phyloP scores from a whole-genome alignment of 495 filamentous ascomycete genomes.

The Tuber microsphaerosporum region DNA sequence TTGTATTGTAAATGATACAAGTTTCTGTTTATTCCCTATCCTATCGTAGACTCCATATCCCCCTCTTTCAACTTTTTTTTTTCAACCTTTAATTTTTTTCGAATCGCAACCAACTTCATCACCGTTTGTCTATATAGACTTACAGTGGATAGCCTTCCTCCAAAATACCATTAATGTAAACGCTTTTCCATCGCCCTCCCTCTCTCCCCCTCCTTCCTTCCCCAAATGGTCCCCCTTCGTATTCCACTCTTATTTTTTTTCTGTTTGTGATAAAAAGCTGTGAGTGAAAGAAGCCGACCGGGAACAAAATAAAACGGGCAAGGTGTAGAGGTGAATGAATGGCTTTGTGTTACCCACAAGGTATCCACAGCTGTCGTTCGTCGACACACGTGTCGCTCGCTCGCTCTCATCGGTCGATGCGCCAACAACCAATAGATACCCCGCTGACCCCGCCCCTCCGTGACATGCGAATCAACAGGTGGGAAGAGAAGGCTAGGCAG shows the following conservation, averaged over 20 bases:
- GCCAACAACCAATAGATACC: slow-evolving; percentile 2
- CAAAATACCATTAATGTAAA: neutral
- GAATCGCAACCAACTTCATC: neutral
- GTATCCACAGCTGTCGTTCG: slow-evolving; percentile 3
- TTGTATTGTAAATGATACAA: slow-evolving; percentile 1
- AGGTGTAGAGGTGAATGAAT: neutral
- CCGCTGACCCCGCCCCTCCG: neutral
- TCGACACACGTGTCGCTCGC: slow-evolving; percentile 6
- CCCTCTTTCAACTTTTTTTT: slow-evolving; percentile 4
- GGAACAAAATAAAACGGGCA: neutral
- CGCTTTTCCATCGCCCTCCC: neutral
- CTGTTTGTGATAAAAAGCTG: neutral
- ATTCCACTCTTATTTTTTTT: slow-evolving; percentile 3
- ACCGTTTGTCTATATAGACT: neutral
- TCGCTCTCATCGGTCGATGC: slow-evolving; percentile 3
- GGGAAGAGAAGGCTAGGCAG: neutral
- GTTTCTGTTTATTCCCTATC: slow-evolving; percentile 2
- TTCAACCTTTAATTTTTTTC: neutral
- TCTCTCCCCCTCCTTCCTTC: neutral
- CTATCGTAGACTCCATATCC: neutral
- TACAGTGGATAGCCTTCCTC: neutral
- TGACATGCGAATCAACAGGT: neutral
- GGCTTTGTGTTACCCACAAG: slow-evolving; percentile 3
- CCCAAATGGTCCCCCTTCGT: neutral
- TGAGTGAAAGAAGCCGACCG: neutral